Evolutionary conservation across 352 stramenopile genomes (phyloP).

Genomic region (Peronosclerospora sorghi): DNA sequence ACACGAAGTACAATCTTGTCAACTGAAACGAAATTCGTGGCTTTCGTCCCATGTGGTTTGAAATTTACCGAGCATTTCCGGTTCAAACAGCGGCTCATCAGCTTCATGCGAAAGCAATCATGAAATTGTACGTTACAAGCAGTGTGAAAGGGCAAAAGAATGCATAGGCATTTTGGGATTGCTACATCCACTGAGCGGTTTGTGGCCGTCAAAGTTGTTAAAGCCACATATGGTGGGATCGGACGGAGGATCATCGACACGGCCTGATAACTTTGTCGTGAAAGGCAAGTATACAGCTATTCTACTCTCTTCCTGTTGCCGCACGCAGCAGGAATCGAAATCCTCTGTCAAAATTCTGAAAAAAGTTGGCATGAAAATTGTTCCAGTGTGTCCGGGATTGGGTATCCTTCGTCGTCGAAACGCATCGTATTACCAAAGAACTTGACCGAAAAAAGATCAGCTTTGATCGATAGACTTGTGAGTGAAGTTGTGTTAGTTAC

Average conservation of each 20-base stretch:
- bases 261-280: constrained; percentile 22
- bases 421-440: constrained; percentile 92
- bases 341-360: constrained; percentile 85
- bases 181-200: constrained; percentile 70
- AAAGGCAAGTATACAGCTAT: constrained; percentile 89
- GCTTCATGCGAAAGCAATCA: constrained; percentile 83
- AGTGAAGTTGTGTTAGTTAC: constrained; percentile 13
- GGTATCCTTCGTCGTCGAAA: constrained; percentile 78
- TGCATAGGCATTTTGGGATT: constrained; percentile 39
- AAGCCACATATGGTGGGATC: constrained; percentile 65
- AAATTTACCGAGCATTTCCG: constrained; percentile 84
- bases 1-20: constrained; percentile 68
- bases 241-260: constrained; percentile 47
- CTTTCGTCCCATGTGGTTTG: constrained; percentile 78
- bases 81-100: constrained; percentile 82
- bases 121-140: constrained; percentile 91
- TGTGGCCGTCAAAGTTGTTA: constrained; percentile 48
- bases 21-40: constrained; percentile 73
- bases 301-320: constrained; percentile 89
- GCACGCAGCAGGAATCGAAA: constrained; percentile 86
- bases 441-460: constrained; percentile 12
- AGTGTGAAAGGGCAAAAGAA: constrained; percentile 86
- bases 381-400: constrained; percentile 28
- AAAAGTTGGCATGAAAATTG: constrained; percentile 88
- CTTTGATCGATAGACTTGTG: not conserved